These are phyloP conservation scores for Orobanche coerulescens DNA, from an alignment of 257 asterid species.

Conservation along the genomic window DNA sequence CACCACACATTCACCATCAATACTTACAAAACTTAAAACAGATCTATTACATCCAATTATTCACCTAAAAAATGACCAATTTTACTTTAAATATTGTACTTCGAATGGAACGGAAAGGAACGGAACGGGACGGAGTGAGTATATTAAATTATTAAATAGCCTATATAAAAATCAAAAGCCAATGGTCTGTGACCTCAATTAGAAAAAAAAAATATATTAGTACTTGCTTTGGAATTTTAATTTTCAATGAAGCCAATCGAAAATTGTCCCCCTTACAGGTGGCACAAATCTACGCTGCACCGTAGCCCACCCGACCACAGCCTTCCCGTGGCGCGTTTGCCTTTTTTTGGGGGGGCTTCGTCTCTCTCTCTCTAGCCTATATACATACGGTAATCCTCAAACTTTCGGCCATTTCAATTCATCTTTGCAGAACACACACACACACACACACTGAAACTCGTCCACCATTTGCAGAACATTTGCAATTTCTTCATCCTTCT, in stretches of 20 bases:
- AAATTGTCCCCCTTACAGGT: slow-evolving; percentile 18
- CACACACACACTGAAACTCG: too few relatives aligned
- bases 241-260: neutral
- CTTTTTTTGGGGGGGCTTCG: slow-evolving; percentile 4
- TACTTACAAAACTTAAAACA: too few relatives aligned
- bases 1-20: too few relatives aligned
- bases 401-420: slow-evolving; percentile 29
- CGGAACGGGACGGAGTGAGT: too few relatives aligned
- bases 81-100: too few relatives aligned
- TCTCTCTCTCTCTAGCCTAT: slow-evolving; percentile 1
- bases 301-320: slow-evolving; percentile 31
- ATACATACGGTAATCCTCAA: slow-evolving; percentile 17
- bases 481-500: neutral
- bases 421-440: neutral
- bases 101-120: too few relatives aligned
- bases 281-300: slow-evolving; percentile 29
- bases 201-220: too few relatives aligned
- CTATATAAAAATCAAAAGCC: too few relatives aligned
- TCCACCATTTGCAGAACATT: neutral
- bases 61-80: too few relatives aligned
- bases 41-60: too few relatives aligned
- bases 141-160: too few relatives aligned
- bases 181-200: neutral
- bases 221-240: too few relatives aligned
- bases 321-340: slow-evolving; percentile 41